These are phyloP conservation scores for Citrullus mucosospermus DNA, from an alignment of 306 rosid genomes.

Conservation along the genomic window DNA sequence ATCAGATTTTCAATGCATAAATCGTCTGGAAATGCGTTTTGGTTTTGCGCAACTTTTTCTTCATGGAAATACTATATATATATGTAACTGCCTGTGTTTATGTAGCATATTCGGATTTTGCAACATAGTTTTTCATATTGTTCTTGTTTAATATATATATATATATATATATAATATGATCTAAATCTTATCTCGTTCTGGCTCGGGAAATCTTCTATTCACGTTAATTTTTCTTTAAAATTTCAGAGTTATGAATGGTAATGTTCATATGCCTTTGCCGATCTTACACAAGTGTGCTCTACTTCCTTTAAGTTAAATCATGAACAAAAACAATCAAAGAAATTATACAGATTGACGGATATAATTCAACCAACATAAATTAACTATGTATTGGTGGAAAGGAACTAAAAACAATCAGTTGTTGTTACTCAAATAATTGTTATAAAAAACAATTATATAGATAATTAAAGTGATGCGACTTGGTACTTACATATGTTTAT, in stretches of 20 bases:
- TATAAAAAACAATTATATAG: not conserved
- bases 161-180: not conserved
- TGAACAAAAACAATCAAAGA: not conserved
- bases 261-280: no score
- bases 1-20: not conserved
- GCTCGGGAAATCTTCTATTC: no score
- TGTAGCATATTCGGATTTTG: not conserved
- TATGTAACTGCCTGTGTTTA: not conserved
- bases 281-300: not conserved
- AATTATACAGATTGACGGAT: not conserved
- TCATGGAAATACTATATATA: not conserved
- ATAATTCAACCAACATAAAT: no score
- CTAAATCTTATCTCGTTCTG: no score
- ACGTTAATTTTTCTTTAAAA: no score
- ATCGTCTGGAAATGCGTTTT: not conserved
- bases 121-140: not conserved
- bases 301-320: not conserved
- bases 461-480: not conserved
- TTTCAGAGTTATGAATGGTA: no score
- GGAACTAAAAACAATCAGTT: no score
- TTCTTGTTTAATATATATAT: not conserved
- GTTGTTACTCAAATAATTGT: no score
- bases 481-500: not conserved
- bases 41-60: not conserved
- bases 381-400: no score